Base-by-base conservation (phyloP, 2,329 filamentous ascomycete genomes). In the Sporothrix pallida region DNA sequence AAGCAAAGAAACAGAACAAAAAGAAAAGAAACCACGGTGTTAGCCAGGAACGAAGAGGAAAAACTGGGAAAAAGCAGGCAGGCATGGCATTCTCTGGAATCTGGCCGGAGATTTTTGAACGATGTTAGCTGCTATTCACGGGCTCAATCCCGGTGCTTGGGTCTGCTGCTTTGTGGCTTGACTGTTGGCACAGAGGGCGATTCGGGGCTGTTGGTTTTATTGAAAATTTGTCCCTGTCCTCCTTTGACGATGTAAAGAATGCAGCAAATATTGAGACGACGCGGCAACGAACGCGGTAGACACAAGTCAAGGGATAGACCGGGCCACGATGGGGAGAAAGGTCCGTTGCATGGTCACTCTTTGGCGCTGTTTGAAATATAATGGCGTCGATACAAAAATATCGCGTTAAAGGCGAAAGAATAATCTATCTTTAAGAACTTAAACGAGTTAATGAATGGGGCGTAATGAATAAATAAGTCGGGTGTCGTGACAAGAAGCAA, bases 191-290 rank as follows among this genome's bases (percentile, higher is more conserved):
- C 60, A n/a, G 17, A 17, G 60, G 37, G 12, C 48, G 26, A 44
- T 15, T 12, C 60, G 12, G 62, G 62, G 62, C 42, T 48, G 42
- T 48, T 37, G 8, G n/a, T 46, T 46, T 26, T 65, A 65, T 65
- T 65, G 62, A 37, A 46, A 26, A 10, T 65, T 6, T 23, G 37
- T 48, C 62, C 20, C 12, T 52, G 63, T 52, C 20, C 13, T 26
- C 44, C 44, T 52, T 17, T 48, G 23, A 9, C 9, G 23, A 52
- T 9, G 26, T 20, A 4, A 52, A 52, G 65, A 68, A 68, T 68
- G 65, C 15, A 83, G n/a, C 17, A 48, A 10, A 46, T 67, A 12
- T 20, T 15, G 60, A 20, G 42, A 12, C 3, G 44, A 54, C 50
- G 26, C 15, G 65, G 50, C 65, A 23, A 52, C 46, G 26, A 46